A percentile compares a stretch with the other conserved stretches of the same genome.
These are phyloP conservation scores for Leishmania arabica DNA, from an alignment of 208 protist species.

Conservation along the genomic window DNA sequence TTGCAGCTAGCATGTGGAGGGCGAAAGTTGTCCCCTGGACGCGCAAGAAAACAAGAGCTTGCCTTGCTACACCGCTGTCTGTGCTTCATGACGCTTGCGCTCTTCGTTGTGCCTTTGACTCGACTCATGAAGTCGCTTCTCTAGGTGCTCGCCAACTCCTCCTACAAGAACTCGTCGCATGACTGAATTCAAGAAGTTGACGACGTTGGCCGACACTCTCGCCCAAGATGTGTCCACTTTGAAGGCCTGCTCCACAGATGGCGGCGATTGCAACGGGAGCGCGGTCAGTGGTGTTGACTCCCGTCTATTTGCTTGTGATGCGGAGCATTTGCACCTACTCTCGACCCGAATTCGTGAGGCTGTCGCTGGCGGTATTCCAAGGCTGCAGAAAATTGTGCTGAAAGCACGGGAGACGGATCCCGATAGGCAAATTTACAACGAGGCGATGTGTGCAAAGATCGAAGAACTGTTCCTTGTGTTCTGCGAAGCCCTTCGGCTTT, in stretches of 20 bases:
- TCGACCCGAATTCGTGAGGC: constrained; percentile 18
- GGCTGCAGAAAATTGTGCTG: constrained; percentile 65
- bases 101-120: neutral
- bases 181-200: constrained; percentile 35
- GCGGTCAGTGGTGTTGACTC: neutral
- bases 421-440: constrained; percentile 89
- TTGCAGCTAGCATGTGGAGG: neutral
- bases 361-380: constrained; percentile 28
- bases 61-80: neutral
- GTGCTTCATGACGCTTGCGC: neutral
- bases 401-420: constrained; percentile 81
- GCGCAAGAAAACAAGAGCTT: neutral
- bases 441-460: constrained; percentile 88
- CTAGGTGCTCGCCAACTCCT: neutral
- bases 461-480: constrained; percentile 61
- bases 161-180: constrained; percentile 7
- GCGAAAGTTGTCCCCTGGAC: neutral
- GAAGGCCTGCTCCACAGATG: neutral
- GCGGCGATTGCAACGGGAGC: neutral
- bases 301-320: neutral
- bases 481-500: constrained; percentile 14
- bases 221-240: constrained; percentile 19
- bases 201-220: constrained; percentile 14
- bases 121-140: neutral
- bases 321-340: constrained; percentile 8